A percentile compares a stretch with the other conserved stretches of the same genome.
phyloP scores from a whole-genome alignment of 2,329 filamentous ascomycete species.

The Hansfordia pulvinata region DNA sequence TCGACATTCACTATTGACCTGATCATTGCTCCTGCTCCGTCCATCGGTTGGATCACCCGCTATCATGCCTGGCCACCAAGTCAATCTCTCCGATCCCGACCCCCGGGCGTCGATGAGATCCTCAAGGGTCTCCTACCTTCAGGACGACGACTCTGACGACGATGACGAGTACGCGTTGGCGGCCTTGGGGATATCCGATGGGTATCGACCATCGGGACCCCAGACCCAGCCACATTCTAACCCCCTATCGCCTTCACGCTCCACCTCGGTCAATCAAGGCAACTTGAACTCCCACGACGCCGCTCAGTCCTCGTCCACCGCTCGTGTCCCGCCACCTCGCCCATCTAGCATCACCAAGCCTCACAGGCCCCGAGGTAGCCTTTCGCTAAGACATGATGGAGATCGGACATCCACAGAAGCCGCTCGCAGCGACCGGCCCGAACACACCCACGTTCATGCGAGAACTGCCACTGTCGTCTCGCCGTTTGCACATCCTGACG shows the following conservation, averaged over 20 bases:
- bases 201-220: constrained; percentile 28
- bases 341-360: constrained; percentile 44
- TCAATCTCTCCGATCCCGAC: constrained; percentile 24
- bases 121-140: constrained; percentile 21
- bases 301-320: constrained; percentile 6
- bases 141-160: constrained; percentile 16
- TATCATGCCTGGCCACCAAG: constrained; percentile 26
- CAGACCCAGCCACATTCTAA: constrained; percentile 6
- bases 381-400: constrained; percentile 40
- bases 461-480: too few relatives aligned
- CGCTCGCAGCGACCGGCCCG: too few relatives aligned
- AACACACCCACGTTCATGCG: constrained; percentile 17
- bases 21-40: too few relatives aligned
- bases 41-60: constrained; percentile 6
- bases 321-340: constrained; percentile 16
- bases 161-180: constrained; percentile 35
- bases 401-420: too few relatives aligned
- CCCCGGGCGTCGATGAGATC: constrained; percentile 27
- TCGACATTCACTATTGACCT: too few relatives aligned
- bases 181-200: constrained; percentile 37
- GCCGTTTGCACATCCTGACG: too few relatives aligned
- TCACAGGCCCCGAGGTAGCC: constrained; percentile 31
- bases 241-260: constrained; percentile 7
- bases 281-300: too few relatives aligned
- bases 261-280: too few relatives aligned